Evolutionary conservation across 164 flowering plant species (phyloP).

Genomic region (Nymphaea thermarum): DNA sequence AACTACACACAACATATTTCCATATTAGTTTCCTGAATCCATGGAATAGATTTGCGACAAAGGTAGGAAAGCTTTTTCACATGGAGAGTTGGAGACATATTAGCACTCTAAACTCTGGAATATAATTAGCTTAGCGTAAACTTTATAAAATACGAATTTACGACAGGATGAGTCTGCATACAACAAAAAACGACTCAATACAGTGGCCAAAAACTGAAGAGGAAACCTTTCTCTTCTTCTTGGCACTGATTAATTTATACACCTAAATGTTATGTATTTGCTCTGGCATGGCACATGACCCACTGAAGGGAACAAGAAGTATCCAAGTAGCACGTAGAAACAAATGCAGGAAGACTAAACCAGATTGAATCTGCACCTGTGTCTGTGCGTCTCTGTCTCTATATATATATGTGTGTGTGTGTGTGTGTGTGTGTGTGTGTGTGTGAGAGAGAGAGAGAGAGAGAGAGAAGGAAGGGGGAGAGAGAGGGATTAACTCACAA

Average conservation of each 20-base stretch:
- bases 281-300: background rate
- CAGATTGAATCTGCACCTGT: background rate
- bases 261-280: background rate
- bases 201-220: no score
- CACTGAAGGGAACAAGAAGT: background rate
- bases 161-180: background rate
- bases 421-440: background rate
- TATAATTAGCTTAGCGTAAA: background rate
- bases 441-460: background rate
- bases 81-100: no score
- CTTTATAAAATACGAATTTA: no score
- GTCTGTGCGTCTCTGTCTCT: background rate
- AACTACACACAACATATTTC: conserved; percentile 31
- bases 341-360: background rate
- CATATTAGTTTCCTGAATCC: no score
- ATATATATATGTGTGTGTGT: background rate
- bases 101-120: background rate
- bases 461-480: no score
- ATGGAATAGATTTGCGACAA: no score
- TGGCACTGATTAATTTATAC: no score
- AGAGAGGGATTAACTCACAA: conserved; percentile 6
- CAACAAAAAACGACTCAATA: background rate
- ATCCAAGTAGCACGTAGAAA: background rate
- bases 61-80: no score
- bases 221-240: no score